Conservation (phyloP, 805 yeast species). For the Maudiozyma turicensis region DNA sequence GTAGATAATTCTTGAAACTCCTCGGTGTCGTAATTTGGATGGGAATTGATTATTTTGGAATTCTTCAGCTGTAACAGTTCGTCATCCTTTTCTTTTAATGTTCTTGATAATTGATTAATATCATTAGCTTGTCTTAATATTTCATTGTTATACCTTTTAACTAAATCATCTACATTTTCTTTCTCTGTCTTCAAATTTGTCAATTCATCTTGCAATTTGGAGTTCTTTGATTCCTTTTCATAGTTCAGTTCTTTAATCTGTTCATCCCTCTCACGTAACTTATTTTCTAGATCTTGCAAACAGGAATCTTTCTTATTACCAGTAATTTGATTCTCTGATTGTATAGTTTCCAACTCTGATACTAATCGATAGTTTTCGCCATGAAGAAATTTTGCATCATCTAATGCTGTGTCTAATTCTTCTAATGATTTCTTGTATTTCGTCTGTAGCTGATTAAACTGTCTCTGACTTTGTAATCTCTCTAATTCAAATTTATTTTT, state of each 20-base stretch:
- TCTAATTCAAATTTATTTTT: slow-evolving; percentile 33
- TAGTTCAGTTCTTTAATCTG: slow-evolving; percentile 31
- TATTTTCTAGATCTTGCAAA: slow-evolving; percentile 31
- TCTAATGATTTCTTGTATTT: slow-evolving; percentile 28
- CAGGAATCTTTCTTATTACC: slow-evolving; percentile 19
- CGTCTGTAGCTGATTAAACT: slow-evolving; percentile 17
- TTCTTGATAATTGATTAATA: slow-evolving; percentile 14
- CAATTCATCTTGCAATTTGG: slow-evolving; percentile 10
- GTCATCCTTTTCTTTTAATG: slow-evolving; percentile 18
- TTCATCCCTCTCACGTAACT: slow-evolving; percentile 23
- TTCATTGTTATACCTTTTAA: slow-evolving; percentile 20
- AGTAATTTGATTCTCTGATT: slow-evolving; percentile 14
- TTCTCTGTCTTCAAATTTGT: slow-evolving; percentile 13
- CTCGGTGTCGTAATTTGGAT: slow-evolving; percentile 24
- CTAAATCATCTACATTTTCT: slow-evolving; percentile 11
- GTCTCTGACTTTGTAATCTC: slow-evolving; percentile 16
- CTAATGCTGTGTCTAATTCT: slow-evolving; percentile 25
- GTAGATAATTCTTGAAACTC: slow-evolving; percentile 27
- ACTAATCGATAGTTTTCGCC: slow-evolving; percentile 24
- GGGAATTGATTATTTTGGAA: slow-evolving; percentile 31
- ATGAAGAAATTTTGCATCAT: slow-evolving; percentile 30
- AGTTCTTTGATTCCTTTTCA: slow-evolving; percentile 22
- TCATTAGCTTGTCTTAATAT: slow-evolving; percentile 15
- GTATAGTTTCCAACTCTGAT: slow-evolving; percentile 12
- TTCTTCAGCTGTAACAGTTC: slow-evolving; percentile 22